Base-by-base conservation (phyloP, 257 asterid genomes). In the Marsdenia floribunda region DNA sequence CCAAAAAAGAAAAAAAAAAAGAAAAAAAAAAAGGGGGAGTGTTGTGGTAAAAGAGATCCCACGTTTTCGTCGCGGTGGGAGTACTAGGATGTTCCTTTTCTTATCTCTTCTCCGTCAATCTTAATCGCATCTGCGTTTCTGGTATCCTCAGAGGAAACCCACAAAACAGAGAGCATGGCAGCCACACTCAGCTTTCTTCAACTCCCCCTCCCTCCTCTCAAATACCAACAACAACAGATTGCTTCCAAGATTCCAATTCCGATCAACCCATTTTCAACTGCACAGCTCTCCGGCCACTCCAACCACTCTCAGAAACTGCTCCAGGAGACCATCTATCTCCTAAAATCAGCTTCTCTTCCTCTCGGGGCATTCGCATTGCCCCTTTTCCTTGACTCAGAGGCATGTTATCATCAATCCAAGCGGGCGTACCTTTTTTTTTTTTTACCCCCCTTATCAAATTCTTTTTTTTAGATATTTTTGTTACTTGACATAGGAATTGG, bases 311-410 rank as follows among this genome's bases (percentile, higher is more conserved):
- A 50, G 1, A 52, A 79, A 5, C 79, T 75, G 59, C 58, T 78
- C 22, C 14, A 53, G 16, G 42, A 78, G 33, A 53, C 84, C 24
- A 0, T 77, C 47, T n/a, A 9, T 47, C 83, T 64, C 63, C 80
- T 90, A 52, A 83, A 78, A 80, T 83, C 96, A 14, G 84, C 87
- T 58, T 73, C 96, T 71, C 81, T 88, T 75, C 91, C 96, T 76
- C 90, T 90, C 33, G 65, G 90, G 40, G 88, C 96, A 15, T 60
- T 91, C 80, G 37, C 94, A 78, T 85, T 91, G 72, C 89, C 96
- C 52, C 74, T 93, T 77, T 70, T 90, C 66, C 83, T 93, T 9
- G 77, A 87, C 61, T 74, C 93, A 22, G 46, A 90, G 92, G 98
- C 86, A 72, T 26, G 86, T 71, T 14, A 19, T 67, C 33, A 37